A percentile compares a stretch with the other conserved stretches of the same genome.
Evolutionary conservation across 2,329 filamentous ascomycete species (phyloP).

Genomic region (Curvularia eragrostidis): DNA sequence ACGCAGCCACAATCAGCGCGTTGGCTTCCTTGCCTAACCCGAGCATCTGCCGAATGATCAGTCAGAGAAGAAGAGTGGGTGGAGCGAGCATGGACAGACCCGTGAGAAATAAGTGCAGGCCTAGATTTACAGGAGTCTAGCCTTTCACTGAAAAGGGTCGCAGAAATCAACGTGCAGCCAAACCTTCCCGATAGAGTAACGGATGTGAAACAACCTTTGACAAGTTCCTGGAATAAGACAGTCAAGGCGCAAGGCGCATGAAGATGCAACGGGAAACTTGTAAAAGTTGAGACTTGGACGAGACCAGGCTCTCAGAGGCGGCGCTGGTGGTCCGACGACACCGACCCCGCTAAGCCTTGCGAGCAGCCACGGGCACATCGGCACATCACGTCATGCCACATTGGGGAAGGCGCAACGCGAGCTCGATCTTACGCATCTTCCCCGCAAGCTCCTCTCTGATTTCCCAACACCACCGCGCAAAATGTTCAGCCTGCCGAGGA

Average conservation of each 20-base stretch:
- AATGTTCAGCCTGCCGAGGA: constrained; percentile 36
- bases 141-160: constrained; percentile 1
- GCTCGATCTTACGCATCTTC: constrained; percentile 23
- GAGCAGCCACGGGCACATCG: constrained; percentile 6
- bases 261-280: neutral
- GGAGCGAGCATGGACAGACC: neutral
- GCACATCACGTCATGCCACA: constrained; percentile 34
- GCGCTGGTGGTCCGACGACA: neutral
- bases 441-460: constrained; percentile 26
- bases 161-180: neutral
- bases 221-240: neutral
- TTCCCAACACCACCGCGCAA: constrained; percentile 13
- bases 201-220: neutral
- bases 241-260: neutral
- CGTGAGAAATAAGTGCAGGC: neutral
- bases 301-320: neutral
- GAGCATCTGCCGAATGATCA: neutral
- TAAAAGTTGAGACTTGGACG: neutral
- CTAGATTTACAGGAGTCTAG: neutral
- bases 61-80: neutral
- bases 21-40: neutral
- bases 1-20: neutral
- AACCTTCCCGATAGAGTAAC: neutral
- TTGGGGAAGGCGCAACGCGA: constrained; percentile 26
- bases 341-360: constrained; percentile 6